Percentiles rank a stretch among this genome's conserved stretches.
Conservation (phyloP, 345 rosid genomes). For the Salix arbutifolia region DNA sequence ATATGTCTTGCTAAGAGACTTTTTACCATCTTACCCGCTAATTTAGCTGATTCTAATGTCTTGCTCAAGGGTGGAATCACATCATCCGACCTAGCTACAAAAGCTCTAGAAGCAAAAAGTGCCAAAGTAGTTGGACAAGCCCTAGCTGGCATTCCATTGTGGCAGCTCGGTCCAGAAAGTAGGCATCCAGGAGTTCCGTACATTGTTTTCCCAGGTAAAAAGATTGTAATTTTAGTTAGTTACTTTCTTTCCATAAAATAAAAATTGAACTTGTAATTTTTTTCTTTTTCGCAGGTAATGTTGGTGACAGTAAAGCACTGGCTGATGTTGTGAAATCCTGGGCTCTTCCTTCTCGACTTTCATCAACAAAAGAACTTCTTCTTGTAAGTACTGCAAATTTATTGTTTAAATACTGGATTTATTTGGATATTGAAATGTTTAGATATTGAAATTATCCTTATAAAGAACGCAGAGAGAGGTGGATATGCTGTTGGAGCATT, state of each 20-base stretch:
- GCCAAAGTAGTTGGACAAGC: conserved; percentile 94
- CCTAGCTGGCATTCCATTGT: conserved; percentile 89
- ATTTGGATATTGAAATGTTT: conserved; percentile 9
- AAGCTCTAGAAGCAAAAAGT: conserved; percentile 82
- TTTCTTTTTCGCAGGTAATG: conserved; percentile 58
- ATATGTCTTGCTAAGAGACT: not conserved
- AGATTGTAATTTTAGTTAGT: not conserved
- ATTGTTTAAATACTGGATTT: conserved; percentile 1
- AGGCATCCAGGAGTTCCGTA: conserved; percentile 97
- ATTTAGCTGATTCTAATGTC: not conserved
- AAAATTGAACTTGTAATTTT: not conserved
- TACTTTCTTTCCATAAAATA: not conserved
- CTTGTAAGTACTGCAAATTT: conserved; percentile 38
- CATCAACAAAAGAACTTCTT: conserved; percentile 70
- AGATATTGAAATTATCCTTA: conserved; percentile 23
- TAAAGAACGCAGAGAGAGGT: conserved; percentile 78
- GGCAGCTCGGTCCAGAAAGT: conserved; percentile 96
- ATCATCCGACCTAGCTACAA: conserved; percentile 95
- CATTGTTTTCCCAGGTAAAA: conserved; percentile 90
- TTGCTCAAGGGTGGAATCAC: conserved; percentile 85
- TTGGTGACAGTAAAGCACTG: conserved; percentile 71
- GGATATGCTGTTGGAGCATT: conserved; percentile 96
- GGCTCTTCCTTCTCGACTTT: conserved; percentile 57
- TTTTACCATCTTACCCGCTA: too few species aligned
- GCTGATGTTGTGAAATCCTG: conserved; percentile 87